phyloP scores from a whole-genome alignment of 805 yeast genomes.

The Metschnikowia noctiluminum region DNA sequence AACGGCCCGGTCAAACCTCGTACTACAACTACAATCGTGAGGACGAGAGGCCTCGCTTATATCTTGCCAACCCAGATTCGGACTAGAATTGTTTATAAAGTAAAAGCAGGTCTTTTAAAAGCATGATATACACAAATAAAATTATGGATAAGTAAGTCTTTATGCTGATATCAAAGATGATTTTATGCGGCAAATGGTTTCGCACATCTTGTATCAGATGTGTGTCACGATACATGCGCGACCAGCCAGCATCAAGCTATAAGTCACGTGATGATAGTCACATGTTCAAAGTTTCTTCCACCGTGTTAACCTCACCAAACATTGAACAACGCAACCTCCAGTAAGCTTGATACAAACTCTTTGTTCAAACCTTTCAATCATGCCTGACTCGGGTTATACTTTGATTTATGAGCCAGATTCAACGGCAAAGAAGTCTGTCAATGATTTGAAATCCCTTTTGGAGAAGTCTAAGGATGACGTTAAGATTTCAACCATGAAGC shows the following conservation, averaged over 20 bases:
- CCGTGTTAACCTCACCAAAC: slow-evolving; percentile 11
- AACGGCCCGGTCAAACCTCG: slow-evolving; percentile 7
- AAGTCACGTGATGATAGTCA: slow-evolving; percentile 5
- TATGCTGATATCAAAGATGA: no score
- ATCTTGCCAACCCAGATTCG: slow-evolving; percentile 56
- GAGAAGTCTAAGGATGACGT: slow-evolving; percentile 89
- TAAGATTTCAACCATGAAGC: slow-evolving; percentile 87
- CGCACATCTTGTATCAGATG: no score
- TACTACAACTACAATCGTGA: slow-evolving; percentile 25
- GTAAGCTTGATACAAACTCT: background rate
- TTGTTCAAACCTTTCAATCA: background rate
- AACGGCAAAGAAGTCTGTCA: slow-evolving; percentile 56
- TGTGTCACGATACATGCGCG: no score
- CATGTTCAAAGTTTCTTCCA: slow-evolving; percentile 9
- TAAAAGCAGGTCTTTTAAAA: no score
- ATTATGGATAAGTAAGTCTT: background rate
- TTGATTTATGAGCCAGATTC: slow-evolving; percentile 76
- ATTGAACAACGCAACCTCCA: background rate
- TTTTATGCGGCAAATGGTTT: no score
- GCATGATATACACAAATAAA: background rate
- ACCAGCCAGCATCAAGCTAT: no score
- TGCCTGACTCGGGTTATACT: slow-evolving; percentile 56
- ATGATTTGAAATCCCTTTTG: slow-evolving; percentile 71
- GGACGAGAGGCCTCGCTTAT: slow-evolving; percentile 43
- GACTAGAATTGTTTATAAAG: slow-evolving; percentile 25